Evolutionary conservation across 345 rosid genomes (phyloP).

Genomic region (Microthlaspi erraticum): DNA sequence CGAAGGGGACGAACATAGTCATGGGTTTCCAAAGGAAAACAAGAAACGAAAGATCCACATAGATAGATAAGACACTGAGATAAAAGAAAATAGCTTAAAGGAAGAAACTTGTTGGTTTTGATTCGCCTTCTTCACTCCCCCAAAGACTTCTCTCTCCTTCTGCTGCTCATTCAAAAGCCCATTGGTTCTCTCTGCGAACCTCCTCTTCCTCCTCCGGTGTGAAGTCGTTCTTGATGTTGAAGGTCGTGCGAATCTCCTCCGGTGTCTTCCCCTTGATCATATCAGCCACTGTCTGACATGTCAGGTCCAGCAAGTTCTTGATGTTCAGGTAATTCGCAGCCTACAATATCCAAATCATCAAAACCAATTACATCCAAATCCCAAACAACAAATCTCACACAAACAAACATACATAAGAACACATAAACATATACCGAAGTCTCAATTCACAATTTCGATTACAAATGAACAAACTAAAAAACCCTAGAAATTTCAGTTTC

Average conservation of each 20-base stretch:
- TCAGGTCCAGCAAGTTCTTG: slow-evolving; percentile 58
- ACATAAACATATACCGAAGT: background rate
- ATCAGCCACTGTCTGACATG: slow-evolving; percentile 70
- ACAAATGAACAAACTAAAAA: background rate
- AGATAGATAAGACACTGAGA: slow-evolving; percentile 8
- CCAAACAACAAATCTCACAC: background rate
- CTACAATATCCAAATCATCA: slow-evolving; percentile 41
- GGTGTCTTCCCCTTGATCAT: slow-evolving; percentile 75
- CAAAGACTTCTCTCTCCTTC: background rate
- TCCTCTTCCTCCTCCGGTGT: slow-evolving; percentile 64
- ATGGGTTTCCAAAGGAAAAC: background rate
- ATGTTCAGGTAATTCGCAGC: slow-evolving; percentile 71
- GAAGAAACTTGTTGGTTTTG: background rate
- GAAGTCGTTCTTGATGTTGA: slow-evolving; percentile 68
- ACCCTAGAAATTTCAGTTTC: background rate
- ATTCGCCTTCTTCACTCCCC: background rate
- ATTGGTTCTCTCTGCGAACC: slow-evolving; percentile 63
- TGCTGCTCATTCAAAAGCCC: slow-evolving; percentile 65
- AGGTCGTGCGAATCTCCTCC: slow-evolving; percentile 58
- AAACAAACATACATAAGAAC: too few species aligned
- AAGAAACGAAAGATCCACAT: slow-evolving; percentile 8
- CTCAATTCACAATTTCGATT: background rate
- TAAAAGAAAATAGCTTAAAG: background rate
- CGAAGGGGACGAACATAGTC: slow-evolving; percentile 13
- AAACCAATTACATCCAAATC: background rate